Conservation (phyloP, 2,329 filamentous ascomycete genomes). For the Calonectria crousiana region DNA sequence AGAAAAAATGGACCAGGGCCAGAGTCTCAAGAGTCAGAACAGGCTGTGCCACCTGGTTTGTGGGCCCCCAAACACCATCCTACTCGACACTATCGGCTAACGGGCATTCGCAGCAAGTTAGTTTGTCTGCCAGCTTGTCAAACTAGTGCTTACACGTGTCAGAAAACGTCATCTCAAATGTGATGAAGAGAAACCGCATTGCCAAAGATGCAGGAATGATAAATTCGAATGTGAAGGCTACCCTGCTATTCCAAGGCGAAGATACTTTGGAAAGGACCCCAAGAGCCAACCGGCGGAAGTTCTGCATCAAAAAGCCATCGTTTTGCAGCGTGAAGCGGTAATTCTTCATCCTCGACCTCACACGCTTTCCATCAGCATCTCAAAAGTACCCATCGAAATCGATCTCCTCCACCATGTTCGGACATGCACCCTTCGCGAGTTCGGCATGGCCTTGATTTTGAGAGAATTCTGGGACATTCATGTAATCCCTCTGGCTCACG, state of each 20-base stretch:
- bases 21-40: not conserved
- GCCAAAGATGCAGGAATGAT: not conserved
- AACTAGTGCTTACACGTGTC: not conserved
- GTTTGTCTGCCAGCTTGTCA: not conserved
- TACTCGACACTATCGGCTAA: not conserved
- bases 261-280: not conserved
- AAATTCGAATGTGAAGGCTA: not conserved
- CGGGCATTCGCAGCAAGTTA: not conserved
- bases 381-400: not conserved
- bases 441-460: not conserved
- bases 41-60: not conserved
- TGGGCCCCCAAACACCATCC: not conserved
- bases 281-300: not conserved
- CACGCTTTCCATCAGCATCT: not conserved
- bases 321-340: not conserved
- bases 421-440: not conserved
- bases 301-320: too few species aligned
- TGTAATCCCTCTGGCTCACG: not conserved
- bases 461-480: not conserved
- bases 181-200: not conserved
- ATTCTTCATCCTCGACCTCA: not conserved
- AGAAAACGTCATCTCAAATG: not conserved
- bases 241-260: not conserved
- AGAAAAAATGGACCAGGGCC: not conserved
- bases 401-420: not conserved